A percentile compares a stretch with the other conserved stretches of the same genome.
phyloP scores from a whole-genome alignment of 2,329 filamentous ascomycete species.

The Arthrobotrys musiformis region DNA sequence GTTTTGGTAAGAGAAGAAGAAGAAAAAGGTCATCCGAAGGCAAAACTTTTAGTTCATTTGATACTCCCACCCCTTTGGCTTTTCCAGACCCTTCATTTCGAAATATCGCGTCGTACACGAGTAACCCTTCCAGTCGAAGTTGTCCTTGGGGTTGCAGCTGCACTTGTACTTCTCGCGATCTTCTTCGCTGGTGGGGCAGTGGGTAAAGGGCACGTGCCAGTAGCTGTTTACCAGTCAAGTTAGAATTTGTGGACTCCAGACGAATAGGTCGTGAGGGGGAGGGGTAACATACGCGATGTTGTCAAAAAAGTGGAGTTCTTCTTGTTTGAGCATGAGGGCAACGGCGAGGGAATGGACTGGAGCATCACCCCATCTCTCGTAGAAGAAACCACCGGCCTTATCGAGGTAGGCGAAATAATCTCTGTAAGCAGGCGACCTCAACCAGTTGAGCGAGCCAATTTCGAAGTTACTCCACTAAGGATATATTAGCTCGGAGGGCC shows the following conservation, averaged over 20 bases:
- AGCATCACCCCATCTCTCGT: conserved; percentile 94
- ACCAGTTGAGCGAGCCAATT: conserved; percentile 91
- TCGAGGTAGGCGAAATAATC: conserved; percentile 93
- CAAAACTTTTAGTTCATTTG: conserved; percentile 63
- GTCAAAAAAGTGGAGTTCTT: conserved; percentile 98
- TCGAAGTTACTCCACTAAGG: conserved; percentile 97
- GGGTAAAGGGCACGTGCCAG: conserved; percentile 96
- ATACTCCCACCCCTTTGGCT: conserved; percentile 85
- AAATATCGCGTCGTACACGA: conserved; percentile 79
- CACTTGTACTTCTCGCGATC: conserved; percentile 85
- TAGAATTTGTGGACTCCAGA: neutral
- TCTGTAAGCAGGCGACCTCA: conserved; percentile 85
- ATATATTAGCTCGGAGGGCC: neutral
- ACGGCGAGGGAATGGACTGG: conserved; percentile 98
- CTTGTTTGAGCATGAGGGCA: conserved; percentile 84
- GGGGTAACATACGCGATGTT: conserved; percentile 75
- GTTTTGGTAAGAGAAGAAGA: neutral
- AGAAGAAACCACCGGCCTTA: conserved; percentile 82
- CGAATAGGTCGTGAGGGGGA: neutral
- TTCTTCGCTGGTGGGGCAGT: conserved; percentile 93
- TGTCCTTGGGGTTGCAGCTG: conserved; percentile 93
- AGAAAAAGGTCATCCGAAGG: neutral
- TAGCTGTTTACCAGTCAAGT: conserved; percentile 67
- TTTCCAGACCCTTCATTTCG: conserved; percentile 80
- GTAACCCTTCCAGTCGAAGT: conserved; percentile 97